Evolutionary conservation across 768 basidiomycete species (phyloP), one percentile per base, ranked within the genome.

Genomic region (Suillus placidus): DNA sequence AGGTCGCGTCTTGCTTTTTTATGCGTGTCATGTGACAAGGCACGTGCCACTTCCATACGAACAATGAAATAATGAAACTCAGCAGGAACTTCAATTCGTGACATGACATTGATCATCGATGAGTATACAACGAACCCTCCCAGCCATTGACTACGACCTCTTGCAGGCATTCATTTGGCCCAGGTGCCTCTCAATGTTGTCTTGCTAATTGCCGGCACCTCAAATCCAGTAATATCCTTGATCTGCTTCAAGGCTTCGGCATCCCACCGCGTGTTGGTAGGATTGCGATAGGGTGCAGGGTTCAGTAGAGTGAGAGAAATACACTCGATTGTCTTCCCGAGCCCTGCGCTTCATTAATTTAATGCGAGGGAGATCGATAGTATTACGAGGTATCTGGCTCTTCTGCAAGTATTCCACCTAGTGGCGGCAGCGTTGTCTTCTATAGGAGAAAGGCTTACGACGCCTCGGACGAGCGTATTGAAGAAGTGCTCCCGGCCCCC

Each of bases 311-410:
- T 84, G 10, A 96, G 79, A 0, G 92, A 82, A 26, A 97, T 91
- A 51, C 88, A 92, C 74, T 97, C 95, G 5, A 97, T 80, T 0
- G 94, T 96, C 77, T 96, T 95, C 18, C 94, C 94, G 26, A 74
- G 71, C 47, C 75, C 76, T 78, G 26, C 13, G 30, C 23, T 51
- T 3, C 13, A 26, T 51, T 51, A 49, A 74, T 71, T 47, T 69
- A 68, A 74, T 65, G 18, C 37, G 20, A 30, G 42, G 37, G 34
- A 62, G 32, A 42, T 64, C 32, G 37, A n/a, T n/a, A 6, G 12
- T 12, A 34, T 26, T n/a, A 3, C 18, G 8, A 35, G 70, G 54
- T 37, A 78, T 95, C 95, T 69, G 95, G 95, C 75, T 95, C 95
- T 75, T 97, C 95, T 3, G 93, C 93, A 40, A 97, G 80, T 71